Conservation (phyloP, 2,329 filamentous ascomycete genomes). For the Botrytis deweyae region DNA sequence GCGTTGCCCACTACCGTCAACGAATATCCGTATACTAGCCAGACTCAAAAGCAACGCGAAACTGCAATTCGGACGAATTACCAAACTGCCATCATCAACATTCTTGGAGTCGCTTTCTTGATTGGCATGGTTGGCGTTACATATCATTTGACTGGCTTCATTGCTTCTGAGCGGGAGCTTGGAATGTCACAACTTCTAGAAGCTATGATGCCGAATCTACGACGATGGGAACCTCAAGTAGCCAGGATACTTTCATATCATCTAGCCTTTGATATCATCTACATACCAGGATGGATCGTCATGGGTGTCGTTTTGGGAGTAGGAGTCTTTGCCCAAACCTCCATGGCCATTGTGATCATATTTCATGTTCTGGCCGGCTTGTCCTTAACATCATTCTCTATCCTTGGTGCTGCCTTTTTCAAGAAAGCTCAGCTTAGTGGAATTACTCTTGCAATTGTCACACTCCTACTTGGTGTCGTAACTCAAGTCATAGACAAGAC, state of each 20-base stretch:
- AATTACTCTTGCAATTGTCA: slow-evolving; percentile 71
- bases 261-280: slow-evolving; percentile 75
- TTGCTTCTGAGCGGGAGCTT: slow-evolving; percentile 80
- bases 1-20: slow-evolving; percentile 49
- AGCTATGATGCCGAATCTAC: slow-evolving; percentile 80
- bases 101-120: slow-evolving; percentile 76
- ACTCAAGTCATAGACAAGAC: slow-evolving; percentile 69
- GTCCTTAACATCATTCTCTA: slow-evolving; percentile 74
- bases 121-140: slow-evolving; percentile 76
- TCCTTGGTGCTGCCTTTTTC: slow-evolving; percentile 82
- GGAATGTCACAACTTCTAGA: slow-evolving; percentile 89
- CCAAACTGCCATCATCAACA: slow-evolving; percentile 71
- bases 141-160: slow-evolving; percentile 83
- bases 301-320: slow-evolving; percentile 63
- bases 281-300: slow-evolving; percentile 79
- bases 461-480: slow-evolving; percentile 75
- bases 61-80: slow-evolving; percentile 66
- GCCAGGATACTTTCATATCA: slow-evolving; percentile 78
- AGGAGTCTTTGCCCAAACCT: slow-evolving; percentile 66
- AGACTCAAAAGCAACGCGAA: slow-evolving; percentile 65
- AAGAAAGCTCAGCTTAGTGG: slow-evolving; percentile 84
- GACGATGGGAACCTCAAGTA: slow-evolving; percentile 73
- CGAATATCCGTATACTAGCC: slow-evolving; percentile 75
- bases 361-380: slow-evolving; percentile 77
- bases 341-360: slow-evolving; percentile 63